Conservation (phyloP, 2,329 filamentous ascomycete species). For the Penicillium aurantiogriseum region DNA sequence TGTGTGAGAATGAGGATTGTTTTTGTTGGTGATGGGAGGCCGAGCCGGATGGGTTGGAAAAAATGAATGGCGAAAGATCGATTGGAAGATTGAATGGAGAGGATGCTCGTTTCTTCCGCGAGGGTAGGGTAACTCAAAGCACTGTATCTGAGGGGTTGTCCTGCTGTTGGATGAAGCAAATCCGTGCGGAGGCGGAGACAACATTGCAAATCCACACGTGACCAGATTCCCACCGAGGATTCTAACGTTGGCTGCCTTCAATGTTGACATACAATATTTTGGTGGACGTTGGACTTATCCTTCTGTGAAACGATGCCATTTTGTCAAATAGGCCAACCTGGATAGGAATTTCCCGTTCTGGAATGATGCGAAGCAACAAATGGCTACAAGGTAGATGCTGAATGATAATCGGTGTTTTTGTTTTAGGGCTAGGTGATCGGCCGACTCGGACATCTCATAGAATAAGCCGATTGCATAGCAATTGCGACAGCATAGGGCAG, state of each 20-base stretch:
- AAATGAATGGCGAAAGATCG: neutral
- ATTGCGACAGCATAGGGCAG: conserved; percentile 29
- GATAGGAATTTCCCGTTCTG: fast-evolving
- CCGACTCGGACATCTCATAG: neutral
- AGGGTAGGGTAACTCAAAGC: neutral
- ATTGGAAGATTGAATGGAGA: neutral
- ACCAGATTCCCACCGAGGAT: neutral
- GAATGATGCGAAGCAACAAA: neutral
- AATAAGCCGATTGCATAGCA: neutral
- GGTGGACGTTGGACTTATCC: too few species aligned
- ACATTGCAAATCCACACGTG: conserved; percentile 5
- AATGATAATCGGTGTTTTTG: neutral
- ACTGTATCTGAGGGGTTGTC: neutral
- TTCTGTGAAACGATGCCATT: neutral
- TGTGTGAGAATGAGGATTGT: neutral
- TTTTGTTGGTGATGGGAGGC: neutral
- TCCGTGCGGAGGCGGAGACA: conserved; percentile 5
- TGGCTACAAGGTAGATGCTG: neutral
- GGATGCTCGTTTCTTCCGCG: neutral
- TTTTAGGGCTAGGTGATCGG: neutral
- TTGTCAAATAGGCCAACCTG: too few species aligned
- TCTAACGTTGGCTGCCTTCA: neutral
- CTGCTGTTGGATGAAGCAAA: conserved; percentile 4
- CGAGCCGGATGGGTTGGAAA: neutral
- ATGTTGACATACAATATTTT: neutral